These are phyloP conservation scores for Centaurea solstitialis DNA, from an alignment of 129 eudicot genomes.

Conservation along the genomic window DNA sequence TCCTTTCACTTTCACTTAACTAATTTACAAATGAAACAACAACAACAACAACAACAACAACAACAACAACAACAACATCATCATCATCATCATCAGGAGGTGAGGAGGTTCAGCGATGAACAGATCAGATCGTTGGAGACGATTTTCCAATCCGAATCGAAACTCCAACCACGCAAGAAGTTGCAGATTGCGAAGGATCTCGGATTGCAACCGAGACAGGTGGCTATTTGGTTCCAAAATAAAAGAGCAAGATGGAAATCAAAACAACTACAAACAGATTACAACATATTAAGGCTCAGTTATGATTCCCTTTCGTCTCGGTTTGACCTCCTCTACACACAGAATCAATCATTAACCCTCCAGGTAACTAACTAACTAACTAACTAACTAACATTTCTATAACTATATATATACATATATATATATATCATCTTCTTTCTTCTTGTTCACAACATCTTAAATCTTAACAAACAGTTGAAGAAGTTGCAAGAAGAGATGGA, in stretches of 20 bases:
- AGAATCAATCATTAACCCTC: constrained; percentile 47
- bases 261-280: constrained; percentile 64
- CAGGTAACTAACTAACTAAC: constrained; percentile 31
- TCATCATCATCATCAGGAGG: constrained; percentile 24
- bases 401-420: too few species aligned
- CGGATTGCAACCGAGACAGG: constrained; percentile 70
- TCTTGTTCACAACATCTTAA: neutral
- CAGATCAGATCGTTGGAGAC: constrained; percentile 59
- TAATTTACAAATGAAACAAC: neutral
- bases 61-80: constrained; percentile 29
- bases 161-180: constrained; percentile 64
- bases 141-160: constrained; percentile 55
- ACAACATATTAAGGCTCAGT: constrained; percentile 33
- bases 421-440: too few species aligned
- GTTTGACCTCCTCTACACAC: constrained; percentile 45
- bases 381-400: too few species aligned
- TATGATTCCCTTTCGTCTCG: constrained; percentile 53
- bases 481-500: constrained; percentile 41
- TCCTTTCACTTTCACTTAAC: too few species aligned
- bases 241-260: constrained; percentile 77
- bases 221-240: constrained; percentile 83
- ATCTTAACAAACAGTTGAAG: constrained; percentile 39
- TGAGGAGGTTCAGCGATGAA: constrained; percentile 62
- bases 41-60: constrained; percentile 37
- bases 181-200: constrained; percentile 61